Evolutionary conservation across 306 rosid species (phyloP).

Genomic region (Quercus robur): DNA sequence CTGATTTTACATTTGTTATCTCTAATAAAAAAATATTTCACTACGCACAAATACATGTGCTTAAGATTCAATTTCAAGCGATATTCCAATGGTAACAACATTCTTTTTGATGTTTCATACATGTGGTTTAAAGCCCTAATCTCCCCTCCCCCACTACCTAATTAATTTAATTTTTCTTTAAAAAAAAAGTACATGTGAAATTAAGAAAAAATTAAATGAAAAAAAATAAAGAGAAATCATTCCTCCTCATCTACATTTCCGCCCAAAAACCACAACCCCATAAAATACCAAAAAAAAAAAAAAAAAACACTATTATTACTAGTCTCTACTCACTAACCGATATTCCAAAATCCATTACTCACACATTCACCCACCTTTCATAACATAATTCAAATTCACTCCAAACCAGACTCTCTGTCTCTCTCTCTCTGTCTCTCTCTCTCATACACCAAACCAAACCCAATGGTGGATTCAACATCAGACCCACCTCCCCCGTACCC

Average conservation of each 20-base stretch:
- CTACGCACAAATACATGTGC: no score
- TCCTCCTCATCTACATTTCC: neutral
- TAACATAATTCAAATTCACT: neutral
- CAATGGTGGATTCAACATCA: slow-evolving; percentile 6
- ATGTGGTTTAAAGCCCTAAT: no score
- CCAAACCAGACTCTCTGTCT: neutral
- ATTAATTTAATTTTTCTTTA: no score
- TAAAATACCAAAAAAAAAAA: neutral
- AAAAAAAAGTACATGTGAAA: no score
- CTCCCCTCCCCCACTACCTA: no score
- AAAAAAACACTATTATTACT: neutral
- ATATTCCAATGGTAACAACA: no score
- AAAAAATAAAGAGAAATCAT: neutral
- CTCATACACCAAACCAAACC: neutral
- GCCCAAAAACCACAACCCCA: neutral
- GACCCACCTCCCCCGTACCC: slow-evolving; percentile 42
- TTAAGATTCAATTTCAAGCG: no score
- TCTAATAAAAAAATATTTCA: no score
- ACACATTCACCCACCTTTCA: neutral
- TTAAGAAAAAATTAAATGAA: no score
- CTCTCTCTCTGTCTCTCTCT: no score
- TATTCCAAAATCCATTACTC: neutral
- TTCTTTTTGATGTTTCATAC: no score
- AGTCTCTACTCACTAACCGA: neutral
- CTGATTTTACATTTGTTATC: no score